Evolutionary conservation across 1,284 basidiomycete species (phyloP), one percentile per base, ranked within the genome.

Genomic region (Naganishia albida): DNA sequence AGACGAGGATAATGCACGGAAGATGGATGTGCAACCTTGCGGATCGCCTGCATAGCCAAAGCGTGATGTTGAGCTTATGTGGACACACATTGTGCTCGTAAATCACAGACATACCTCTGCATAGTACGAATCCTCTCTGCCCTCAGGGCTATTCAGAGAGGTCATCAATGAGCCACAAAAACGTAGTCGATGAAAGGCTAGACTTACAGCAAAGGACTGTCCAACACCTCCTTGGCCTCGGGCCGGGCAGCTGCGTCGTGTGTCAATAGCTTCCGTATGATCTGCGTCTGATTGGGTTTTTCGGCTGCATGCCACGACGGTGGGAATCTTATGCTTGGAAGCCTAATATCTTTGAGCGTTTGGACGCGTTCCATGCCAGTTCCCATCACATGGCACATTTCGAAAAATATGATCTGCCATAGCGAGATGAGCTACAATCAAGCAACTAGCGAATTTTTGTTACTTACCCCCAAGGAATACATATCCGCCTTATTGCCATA

Each of bases 301-400:
- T 79, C 71, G 66, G 86, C 84, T 7, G 68, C 63, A 1, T 77
- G 75, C 93, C 94, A 98, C 1, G 81, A 82, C 1, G 77, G 65
- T 1, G 93, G 93, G 72, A 97, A 92, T 44, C 83, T 81, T 43
- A 95, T 85, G 4, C 83, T 80, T 0, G 87, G 86, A 68, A 85
- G 86, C 13, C 93, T 82, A 40, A 96, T 76, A 55, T 87, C 86
- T 68, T 89, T 88, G 7, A 97, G 83, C 18, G 94, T 90, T 2
- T 85, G 85, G 50, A 91, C 89, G 16, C 94, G 86, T 75, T 98
- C 94, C 62, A 91, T 85, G 2, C 86, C 87, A 0, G 94, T 97
- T n/a, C 84, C 83, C 79, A 96, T 95, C 72, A 81, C 74, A 53
- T 89, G 92, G 75, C 93, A 93, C 93, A 97, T 96, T 81, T 98